phyloP scores from a whole-genome alignment of 306 rosid genomes.

The cucumber (Cucumis sativus) region DNA sequence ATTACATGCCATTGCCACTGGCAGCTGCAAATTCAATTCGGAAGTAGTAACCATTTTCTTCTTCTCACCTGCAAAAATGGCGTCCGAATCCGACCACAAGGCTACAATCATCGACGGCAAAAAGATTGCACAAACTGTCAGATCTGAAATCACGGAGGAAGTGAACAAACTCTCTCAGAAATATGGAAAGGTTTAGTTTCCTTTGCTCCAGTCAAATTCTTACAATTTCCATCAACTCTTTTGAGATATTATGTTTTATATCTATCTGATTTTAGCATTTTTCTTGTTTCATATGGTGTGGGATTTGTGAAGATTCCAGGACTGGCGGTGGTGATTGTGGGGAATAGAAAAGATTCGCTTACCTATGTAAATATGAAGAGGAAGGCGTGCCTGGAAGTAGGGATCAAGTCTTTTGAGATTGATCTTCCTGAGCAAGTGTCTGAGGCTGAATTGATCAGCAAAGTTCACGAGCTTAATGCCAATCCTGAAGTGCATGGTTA shows the following conservation, averaged over 20 bases:
- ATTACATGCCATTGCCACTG: neutral
- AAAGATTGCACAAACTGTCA: slow-evolving; percentile 56
- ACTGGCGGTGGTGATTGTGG: slow-evolving; percentile 84
- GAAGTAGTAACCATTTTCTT: neutral
- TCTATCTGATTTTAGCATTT: neutral
- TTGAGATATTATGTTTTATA: neutral
- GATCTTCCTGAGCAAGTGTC: slow-evolving; percentile 67
- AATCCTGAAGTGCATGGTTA: slow-evolving; percentile 69
- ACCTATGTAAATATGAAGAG: slow-evolving; percentile 81
- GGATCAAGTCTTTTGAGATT: slow-evolving; percentile 61
- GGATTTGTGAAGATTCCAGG: slow-evolving; percentile 58
- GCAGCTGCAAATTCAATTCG: neutral
- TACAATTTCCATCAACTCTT: neutral
- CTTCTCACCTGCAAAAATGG: slow-evolving; percentile 7
- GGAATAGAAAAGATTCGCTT: slow-evolving; percentile 72
- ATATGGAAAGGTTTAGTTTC: slow-evolving; percentile 51
- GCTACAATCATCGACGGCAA: slow-evolving; percentile 79
- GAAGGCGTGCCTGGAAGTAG: slow-evolving; percentile 81
- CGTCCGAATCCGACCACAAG: slow-evolving; percentile 29
- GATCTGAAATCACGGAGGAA: slow-evolving; percentile 65
- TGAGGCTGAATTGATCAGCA: slow-evolving; percentile 43
- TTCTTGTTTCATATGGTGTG: neutral
- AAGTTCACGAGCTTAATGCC: slow-evolving; percentile 53
- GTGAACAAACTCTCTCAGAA: slow-evolving; percentile 45
- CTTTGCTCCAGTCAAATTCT: neutral